Evolutionary conservation across 163 green algal species (phyloP), one percentile per base, ranked within the genome.

Genomic region (Scenedesmus sp.): DNA sequence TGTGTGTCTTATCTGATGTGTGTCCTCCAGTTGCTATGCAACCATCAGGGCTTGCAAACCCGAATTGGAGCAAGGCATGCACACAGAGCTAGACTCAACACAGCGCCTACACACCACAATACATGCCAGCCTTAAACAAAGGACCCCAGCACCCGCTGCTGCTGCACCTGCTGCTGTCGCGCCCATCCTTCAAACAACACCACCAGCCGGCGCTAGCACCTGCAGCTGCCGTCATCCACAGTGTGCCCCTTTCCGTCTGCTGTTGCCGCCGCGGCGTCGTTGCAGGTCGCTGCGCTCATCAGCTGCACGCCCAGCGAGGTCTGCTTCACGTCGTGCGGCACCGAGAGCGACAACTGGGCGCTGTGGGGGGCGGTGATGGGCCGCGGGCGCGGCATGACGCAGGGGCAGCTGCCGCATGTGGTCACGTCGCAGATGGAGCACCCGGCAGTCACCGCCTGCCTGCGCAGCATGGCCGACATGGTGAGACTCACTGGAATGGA

Each of bases 311-410:
- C 93, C 0, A 37, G 86, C 9, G 92, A 98, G 91, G 91, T 99
- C 5, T 91, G 93, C 43, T 99, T 99, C 93, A 97, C 95, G 0
- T 94, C 91, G 1, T 98, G 97, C 68, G 97, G 97, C 81, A 98
- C 97, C 37, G 97, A 99, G 85, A 94, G 91, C 1, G 95, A 99
- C 92, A 97, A 98, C 90, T 97, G 95, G 94, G 97, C 97, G 16
- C 95, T 99, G 33, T 95, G 89, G 70, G 94, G 95, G 0, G 78
- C 96, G 0, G 89, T 96, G 9, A 93, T 94, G 10, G 91, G 81
- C 10, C 83, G 90, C 2, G 37, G 35, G 6, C 18, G 44, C 68
- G 22, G 44, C 30, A 56, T 80, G 40, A 20, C 83, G 81, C 65
- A n/a, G 70, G 30, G 24, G 42, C 42, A 13, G 0, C 24, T 90